Evolutionary conservation across 2,329 filamentous ascomycete species (phyloP).

Genomic region (Trichoderma cornu-damae): DNA sequence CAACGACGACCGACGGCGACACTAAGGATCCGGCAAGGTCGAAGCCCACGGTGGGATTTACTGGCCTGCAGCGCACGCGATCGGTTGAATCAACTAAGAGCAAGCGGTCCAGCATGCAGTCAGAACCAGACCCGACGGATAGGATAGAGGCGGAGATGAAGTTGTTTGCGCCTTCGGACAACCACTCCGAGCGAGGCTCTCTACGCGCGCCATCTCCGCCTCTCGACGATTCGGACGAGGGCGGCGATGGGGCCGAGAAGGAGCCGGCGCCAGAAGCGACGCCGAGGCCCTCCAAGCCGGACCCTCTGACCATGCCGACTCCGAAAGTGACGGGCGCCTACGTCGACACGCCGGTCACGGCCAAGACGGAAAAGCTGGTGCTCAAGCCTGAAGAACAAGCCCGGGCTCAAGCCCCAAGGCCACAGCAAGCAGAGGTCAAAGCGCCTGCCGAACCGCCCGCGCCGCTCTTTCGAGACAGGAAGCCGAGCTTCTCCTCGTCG

Average conservation of each 20-base stretch:
- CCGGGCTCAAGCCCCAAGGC: slow-evolving; percentile 21
- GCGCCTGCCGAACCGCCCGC: slow-evolving; percentile 21
- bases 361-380: slow-evolving; percentile 34
- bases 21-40: slow-evolving; percentile 25
- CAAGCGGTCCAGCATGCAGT: slow-evolving; percentile 46
- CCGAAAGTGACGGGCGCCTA: slow-evolving; percentile 52
- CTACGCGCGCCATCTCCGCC: slow-evolving; percentile 44
- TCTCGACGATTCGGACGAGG: slow-evolving; percentile 31
- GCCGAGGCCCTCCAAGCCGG: slow-evolving; percentile 41
- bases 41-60: slow-evolving; percentile 45
- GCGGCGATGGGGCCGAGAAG: slow-evolving; percentile 27
- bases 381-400: slow-evolving; percentile 23
- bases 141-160: slow-evolving; percentile 53
- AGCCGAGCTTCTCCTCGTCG: slow-evolving; percentile 24
- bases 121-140: slow-evolving; percentile 51
- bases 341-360: slow-evolving; percentile 51
- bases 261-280: slow-evolving; percentile 38
- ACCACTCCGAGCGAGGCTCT: slow-evolving; percentile 52
- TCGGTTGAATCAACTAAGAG: slow-evolving; percentile 44
- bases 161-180: slow-evolving; percentile 51
- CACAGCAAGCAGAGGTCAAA: slow-evolving; percentile 26
- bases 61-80: slow-evolving; percentile 38
- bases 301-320: slow-evolving; percentile 48
- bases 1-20: slow-evolving; percentile 4
- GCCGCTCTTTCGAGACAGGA: slow-evolving; percentile 26